A percentile compares a stretch with the other conserved stretches of the same genome.
Conservation (phyloP, 257 asterid species). For the Solanum virginianum region DNA sequence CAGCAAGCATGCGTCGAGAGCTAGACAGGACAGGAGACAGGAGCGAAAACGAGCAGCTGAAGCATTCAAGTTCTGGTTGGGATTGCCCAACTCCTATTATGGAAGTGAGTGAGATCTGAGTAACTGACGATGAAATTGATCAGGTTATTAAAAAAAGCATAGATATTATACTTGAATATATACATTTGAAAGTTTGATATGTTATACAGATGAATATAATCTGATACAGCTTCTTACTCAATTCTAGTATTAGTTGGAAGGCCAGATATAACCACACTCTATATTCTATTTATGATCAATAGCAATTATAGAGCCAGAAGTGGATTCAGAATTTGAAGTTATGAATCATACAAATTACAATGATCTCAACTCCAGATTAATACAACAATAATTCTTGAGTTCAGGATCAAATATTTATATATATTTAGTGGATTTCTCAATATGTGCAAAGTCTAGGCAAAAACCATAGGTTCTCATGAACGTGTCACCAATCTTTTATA, state of each 20-base stretch:
- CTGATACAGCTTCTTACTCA: neutral
- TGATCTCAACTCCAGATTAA: neutral
- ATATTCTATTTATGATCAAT: neutral
- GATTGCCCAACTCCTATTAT: conserved; percentile 82
- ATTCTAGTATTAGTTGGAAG: neutral
- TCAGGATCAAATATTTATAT: neutral
- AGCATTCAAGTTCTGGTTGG: conserved; percentile 98
- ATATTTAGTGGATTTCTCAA: too few species aligned
- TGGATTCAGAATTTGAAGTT: neutral
- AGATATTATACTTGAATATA: neutral
- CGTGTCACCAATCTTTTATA: neutral
- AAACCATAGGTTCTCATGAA: neutral
- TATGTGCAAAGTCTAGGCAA: neutral
- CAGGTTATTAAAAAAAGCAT: neutral
- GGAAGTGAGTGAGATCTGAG: conserved; percentile 57
- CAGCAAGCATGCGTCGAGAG: conserved; percentile 95
- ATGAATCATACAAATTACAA: neutral
- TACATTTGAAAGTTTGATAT: neutral
- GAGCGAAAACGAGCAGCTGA: conserved; percentile 94
- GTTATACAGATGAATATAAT: neutral
- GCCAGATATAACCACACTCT: neutral
- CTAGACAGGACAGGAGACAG: conserved; percentile 73
- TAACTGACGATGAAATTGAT: neutral
- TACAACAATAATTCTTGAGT: neutral
- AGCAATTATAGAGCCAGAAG: neutral